A percentile compares a stretch with the other conserved stretches of the same genome.
These are phyloP conservation scores for Daedaleopsis sinensis DNA, from an alignment of 768 basidiomycete genomes.

Conservation along the genomic window DNA sequence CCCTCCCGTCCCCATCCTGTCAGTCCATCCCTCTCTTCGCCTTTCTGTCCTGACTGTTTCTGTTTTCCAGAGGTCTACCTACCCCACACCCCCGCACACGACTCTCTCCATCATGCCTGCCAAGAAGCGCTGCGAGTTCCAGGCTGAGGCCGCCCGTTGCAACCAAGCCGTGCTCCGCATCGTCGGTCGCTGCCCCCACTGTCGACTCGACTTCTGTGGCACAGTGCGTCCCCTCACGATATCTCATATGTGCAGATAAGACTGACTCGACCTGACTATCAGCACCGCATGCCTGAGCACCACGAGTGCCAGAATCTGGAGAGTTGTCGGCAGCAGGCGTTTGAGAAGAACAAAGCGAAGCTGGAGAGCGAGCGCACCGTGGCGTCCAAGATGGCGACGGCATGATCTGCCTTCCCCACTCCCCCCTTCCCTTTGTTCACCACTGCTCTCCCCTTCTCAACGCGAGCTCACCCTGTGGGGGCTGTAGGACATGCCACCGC, in stretches of 20 bases:
- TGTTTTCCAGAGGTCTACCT: neutral
- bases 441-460: conserved; percentile 13
- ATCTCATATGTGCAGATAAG: neutral
- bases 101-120: conserved; percentile 57
- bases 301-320: conserved; percentile 84
- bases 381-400: conserved; percentile 83
- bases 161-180: conserved; percentile 80
- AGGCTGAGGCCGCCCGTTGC: conserved; percentile 57
- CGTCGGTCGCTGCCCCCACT: conserved; percentile 85
- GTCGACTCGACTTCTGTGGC: conserved; percentile 76
- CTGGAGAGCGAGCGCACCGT: conserved; percentile 88
- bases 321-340: conserved; percentile 86
- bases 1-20: conserved; percentile 11
- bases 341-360: conserved; percentile 85
- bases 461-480: conserved; percentile 9
- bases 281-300: conserved; percentile 91
- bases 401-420: conserved; percentile 41
- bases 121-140: conserved; percentile 88
- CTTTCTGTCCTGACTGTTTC: neutral
- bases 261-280: conserved; percentile 22
- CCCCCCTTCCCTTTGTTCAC: conserved; percentile 11
- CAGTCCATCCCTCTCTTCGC: neutral
- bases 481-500: conserved; percentile 22
- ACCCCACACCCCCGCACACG: conserved; percentile 21
- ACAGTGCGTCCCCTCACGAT: conserved; percentile 49